Evolutionary conservation across 441 rosid species (phyloP).

Genomic region (Omphalea diandra): DNA sequence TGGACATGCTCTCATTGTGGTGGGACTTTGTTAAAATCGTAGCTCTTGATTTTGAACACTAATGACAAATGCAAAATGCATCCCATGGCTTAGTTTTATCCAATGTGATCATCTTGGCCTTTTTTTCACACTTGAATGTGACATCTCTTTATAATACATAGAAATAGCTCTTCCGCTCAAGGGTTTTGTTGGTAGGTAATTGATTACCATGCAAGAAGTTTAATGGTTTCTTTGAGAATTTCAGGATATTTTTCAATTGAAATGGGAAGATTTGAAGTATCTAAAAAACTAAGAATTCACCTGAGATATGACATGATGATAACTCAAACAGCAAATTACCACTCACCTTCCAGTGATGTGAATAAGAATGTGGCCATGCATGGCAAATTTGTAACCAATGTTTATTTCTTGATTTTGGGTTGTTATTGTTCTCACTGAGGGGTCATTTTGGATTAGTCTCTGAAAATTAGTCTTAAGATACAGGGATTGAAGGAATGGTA

Average conservation of each 20-base stretch:
- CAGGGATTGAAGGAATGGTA: not conserved
- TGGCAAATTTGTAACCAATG: too few relatives aligned
- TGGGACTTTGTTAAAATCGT: slow-evolving; percentile 40
- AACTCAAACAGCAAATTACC: too few relatives aligned
- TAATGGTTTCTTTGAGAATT: not conserved
- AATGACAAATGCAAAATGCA: slow-evolving; percentile 30
- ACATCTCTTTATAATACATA: too few relatives aligned
- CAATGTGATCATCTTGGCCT: slow-evolving; percentile 25
- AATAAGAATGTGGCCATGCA: too few relatives aligned
- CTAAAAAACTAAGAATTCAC: too few relatives aligned
- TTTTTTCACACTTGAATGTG: slow-evolving; percentile 18
- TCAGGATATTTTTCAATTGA: too few relatives aligned
- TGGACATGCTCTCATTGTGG: slow-evolving; percentile 19
- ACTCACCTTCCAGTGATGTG: too few relatives aligned
- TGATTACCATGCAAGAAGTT: not conserved
- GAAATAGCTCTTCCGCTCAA: not conserved
- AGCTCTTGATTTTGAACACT: slow-evolving; percentile 8
- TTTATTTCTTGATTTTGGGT: not conserved
- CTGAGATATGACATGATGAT: too few relatives aligned
- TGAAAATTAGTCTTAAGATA: not conserved
- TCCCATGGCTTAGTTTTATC: slow-evolving; percentile 23
- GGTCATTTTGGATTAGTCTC: not conserved
- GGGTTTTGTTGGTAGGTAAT: not conserved
- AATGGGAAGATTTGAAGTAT: too few relatives aligned
- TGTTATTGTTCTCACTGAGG: not conserved